Conservation (phyloP, 139 green algal species). For the Tetradesmus lagerheimii region DNA sequence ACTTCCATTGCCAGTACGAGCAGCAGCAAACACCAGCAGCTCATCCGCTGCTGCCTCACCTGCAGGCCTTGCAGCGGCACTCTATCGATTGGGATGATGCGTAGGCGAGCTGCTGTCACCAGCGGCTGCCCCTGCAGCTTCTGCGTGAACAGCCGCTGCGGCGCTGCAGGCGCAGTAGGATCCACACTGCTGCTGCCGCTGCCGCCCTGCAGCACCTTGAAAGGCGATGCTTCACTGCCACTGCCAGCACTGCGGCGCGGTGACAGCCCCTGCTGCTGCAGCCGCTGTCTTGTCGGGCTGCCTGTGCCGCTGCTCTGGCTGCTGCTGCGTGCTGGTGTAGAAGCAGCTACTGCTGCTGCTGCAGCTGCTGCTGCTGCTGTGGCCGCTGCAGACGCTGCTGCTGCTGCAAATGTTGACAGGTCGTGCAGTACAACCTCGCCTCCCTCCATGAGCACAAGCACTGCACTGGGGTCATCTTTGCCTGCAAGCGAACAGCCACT, state of each 20-base stretch:
- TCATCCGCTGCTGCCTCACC: slow-evolving; percentile 8
- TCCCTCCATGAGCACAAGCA: slow-evolving; percentile 81
- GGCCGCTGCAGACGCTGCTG: background rate
- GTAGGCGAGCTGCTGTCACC: slow-evolving; percentile 41
- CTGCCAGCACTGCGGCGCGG: background rate
- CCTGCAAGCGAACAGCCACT: slow-evolving; percentile 49
- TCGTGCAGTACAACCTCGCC: slow-evolving; percentile 80
- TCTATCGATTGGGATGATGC: slow-evolving; percentile 33
- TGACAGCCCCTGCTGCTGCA: background rate
- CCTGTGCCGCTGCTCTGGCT: background rate
- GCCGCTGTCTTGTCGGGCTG: background rate
- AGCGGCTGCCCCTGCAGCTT: slow-evolving; percentile 45
- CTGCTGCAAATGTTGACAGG: slow-evolving; percentile 51
- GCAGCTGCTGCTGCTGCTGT: slow-evolving; percentile 3
- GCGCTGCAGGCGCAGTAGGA: background rate
- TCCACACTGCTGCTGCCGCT: slow-evolving; percentile 6
- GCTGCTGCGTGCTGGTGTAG: slow-evolving; percentile 54
- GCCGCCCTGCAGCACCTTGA: background rate
- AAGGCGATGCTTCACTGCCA: background rate
- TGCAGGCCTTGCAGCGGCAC: slow-evolving; percentile 46
- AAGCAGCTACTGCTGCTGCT: background rate
- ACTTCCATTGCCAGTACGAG: too few relatives aligned
- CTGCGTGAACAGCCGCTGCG: slow-evolving; percentile 18
- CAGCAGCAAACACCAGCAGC: background rate
- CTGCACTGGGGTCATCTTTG: slow-evolving; percentile 58